phyloP scores from a whole-genome alignment of 139 green algal species.

The Haematococcus sp. region DNA sequence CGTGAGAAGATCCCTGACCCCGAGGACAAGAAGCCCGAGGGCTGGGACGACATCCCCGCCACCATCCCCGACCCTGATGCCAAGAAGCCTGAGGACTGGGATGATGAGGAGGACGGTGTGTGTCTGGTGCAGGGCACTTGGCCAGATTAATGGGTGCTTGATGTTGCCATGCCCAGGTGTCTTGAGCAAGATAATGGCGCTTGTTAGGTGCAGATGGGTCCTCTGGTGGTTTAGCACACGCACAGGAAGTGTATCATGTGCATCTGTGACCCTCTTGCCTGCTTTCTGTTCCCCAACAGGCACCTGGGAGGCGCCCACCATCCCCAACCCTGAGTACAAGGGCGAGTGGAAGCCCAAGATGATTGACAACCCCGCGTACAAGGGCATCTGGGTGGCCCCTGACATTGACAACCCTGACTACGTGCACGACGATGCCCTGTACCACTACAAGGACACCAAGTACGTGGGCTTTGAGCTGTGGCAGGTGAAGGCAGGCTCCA shows the following conservation, averaged over 20 bases:
- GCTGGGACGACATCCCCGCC: slow-evolving; percentile 70
- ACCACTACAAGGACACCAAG: slow-evolving; percentile 68
- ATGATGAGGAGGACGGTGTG: slow-evolving; percentile 88
- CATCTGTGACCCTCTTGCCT: not conserved
- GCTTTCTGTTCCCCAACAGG: slow-evolving; percentile 8
- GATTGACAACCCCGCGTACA: slow-evolving; percentile 64
- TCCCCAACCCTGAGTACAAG: slow-evolving; percentile 90
- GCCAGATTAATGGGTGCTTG: not conserved
- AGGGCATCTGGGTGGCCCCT: slow-evolving; percentile 81
- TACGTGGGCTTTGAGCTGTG: slow-evolving; percentile 88
- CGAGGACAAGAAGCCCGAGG: slow-evolving; percentile 80
- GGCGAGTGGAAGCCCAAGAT: slow-evolving; percentile 83
- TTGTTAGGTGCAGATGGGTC: no score
- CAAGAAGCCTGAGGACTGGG: slow-evolving; percentile 86
- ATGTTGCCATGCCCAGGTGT: no score
- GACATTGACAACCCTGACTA: slow-evolving; percentile 88
- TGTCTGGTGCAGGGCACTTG: not conserved
- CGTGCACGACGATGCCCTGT: slow-evolving; percentile 65
- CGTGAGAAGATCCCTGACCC: slow-evolving; percentile 64
- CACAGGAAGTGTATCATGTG: not conserved
- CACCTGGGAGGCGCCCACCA: slow-evolving; percentile 77
- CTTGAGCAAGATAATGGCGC: no score
- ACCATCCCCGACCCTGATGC: slow-evolving; percentile 79
- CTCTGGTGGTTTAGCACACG: not conserved
- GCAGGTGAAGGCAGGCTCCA: slow-evolving; percentile 85